Percentiles rank a stretch among this genome's conserved stretches.
phyloP scores from a whole-genome alignment of 2,329 filamentous ascomycete genomes.

The Aspergillus luchuensis region DNA sequence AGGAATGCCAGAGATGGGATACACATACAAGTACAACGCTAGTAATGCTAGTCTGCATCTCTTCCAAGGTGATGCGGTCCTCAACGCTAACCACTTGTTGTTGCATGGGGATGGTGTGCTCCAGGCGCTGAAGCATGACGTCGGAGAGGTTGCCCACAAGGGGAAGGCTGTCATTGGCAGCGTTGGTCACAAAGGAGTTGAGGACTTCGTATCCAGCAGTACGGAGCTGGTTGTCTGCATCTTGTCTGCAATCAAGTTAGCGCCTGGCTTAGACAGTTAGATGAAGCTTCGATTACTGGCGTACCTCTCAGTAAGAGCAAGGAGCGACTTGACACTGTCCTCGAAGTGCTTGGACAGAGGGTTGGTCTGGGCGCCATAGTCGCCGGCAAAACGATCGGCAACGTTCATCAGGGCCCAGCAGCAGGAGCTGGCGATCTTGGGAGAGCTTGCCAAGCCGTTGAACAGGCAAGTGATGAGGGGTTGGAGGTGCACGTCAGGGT shows the following conservation, averaged over 20 bases:
- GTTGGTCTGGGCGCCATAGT: slow-evolving; percentile 76
- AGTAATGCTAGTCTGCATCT: slow-evolving; percentile 95
- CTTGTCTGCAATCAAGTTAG: slow-evolving; percentile 48
- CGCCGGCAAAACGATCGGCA: slow-evolving; percentile 90
- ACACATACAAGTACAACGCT: slow-evolving; percentile 72
- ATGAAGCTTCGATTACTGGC: too few species aligned
- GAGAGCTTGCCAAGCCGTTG: slow-evolving; percentile 81
- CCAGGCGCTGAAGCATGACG: slow-evolving; percentile 85
- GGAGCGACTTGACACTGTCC: slow-evolving; percentile 80
- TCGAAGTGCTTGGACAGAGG: slow-evolving; percentile 90
- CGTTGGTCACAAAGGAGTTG: slow-evolving; percentile 88
- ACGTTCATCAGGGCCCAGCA: slow-evolving; percentile 99
- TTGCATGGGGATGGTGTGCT: slow-evolving; percentile 87
- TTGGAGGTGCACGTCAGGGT: slow-evolving; percentile 78
- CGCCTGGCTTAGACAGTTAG: too few species aligned
- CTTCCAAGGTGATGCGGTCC: slow-evolving; percentile 91
- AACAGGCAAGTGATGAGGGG: slow-evolving; percentile 87
- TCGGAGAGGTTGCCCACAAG: slow-evolving; percentile 81
- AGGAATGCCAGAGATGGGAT: neutral
- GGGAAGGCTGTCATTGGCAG: slow-evolving; percentile 80
- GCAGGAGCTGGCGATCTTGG: slow-evolving; percentile 97
- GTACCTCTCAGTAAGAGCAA: slow-evolving; percentile 85
- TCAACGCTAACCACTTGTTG: slow-evolving; percentile 94
- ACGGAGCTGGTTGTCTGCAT: slow-evolving; percentile 83
- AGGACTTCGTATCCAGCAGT: slow-evolving; percentile 97